Evolutionary conservation across 352 stramenopile species (phyloP).

Genomic region (Globisporangium nodosum): DNA sequence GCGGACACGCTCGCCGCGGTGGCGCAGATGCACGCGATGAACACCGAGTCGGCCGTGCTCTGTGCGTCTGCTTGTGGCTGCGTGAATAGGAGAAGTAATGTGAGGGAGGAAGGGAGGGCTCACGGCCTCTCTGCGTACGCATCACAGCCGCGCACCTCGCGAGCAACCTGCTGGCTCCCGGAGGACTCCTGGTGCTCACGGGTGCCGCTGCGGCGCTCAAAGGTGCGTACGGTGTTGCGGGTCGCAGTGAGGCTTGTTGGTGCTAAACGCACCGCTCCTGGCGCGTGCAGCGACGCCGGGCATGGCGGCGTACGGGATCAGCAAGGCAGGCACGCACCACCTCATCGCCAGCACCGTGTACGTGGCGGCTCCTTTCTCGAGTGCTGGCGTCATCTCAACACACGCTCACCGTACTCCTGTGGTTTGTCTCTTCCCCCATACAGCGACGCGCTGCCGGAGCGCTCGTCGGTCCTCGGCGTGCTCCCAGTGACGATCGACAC

Average conservation of each 20-base stretch:
- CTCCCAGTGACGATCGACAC: constrained; percentile 84
- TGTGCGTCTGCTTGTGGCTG: constrained; percentile 22
- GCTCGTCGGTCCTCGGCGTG: constrained; percentile 54
- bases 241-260: background rate
- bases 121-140: constrained; percentile 2
- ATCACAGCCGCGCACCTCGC: constrained; percentile 72
- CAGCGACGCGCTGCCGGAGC: constrained; percentile 49
- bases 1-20: constrained; percentile 56
- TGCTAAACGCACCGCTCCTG: background rate
- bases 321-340: constrained; percentile 88
- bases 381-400: background rate
- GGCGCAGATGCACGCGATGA: constrained; percentile 68
- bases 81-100: too few species aligned
- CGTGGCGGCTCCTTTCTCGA: constrained; percentile 5
- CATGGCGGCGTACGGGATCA: constrained; percentile 88
- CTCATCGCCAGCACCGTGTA: constrained; percentile 81
- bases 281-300: constrained; percentile 40
- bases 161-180: constrained; percentile 47
- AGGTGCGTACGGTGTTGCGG: constrained; percentile 13
- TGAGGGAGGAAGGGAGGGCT: background rate
- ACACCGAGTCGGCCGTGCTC: constrained; percentile 73
- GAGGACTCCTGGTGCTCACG: constrained; percentile 78
- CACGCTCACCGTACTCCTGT: background rate
- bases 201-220: constrained; percentile 74
- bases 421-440: background rate